Conservation (phyloP, 805 yeast species). For the Candida argentea region DNA sequence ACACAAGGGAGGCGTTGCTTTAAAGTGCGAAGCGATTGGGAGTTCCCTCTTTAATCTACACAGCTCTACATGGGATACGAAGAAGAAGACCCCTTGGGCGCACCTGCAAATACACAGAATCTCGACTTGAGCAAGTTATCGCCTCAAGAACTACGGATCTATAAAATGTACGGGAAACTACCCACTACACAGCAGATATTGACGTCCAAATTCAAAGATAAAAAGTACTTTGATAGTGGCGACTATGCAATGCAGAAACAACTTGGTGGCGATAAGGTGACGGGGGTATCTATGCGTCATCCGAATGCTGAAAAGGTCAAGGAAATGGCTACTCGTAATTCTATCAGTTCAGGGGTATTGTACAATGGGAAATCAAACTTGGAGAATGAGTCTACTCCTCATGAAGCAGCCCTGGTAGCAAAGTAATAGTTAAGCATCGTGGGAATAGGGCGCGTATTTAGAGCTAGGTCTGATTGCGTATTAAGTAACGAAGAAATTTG, state of each 20-base stretch:
- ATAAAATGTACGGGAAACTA: slow-evolving; percentile 73
- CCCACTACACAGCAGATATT: slow-evolving; percentile 75
- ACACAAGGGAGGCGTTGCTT: too few species aligned
- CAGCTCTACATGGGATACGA: too few species aligned
- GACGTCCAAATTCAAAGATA: slow-evolving; percentile 67
- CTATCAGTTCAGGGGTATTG: slow-evolving; percentile 39
- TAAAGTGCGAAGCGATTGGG: too few species aligned
- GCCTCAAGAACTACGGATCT: slow-evolving; percentile 73
- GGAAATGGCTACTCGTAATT: slow-evolving; percentile 46
- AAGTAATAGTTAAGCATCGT: too few species aligned
- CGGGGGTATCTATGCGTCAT: slow-evolving; percentile 30
- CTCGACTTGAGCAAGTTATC: slow-evolving; percentile 49
- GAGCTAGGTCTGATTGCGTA: too few species aligned
- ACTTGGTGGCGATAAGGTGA: slow-evolving; percentile 16
- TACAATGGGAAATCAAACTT: slow-evolving; percentile 43
- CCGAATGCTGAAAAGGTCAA: slow-evolving; percentile 52
- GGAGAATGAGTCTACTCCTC: slow-evolving; percentile 41
- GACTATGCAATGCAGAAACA: slow-evolving; percentile 76
- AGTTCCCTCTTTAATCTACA: too few species aligned
- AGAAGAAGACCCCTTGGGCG: slow-evolving; percentile 44
- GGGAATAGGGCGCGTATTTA: too few species aligned
- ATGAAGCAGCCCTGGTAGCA: too few species aligned
- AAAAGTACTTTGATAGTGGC: slow-evolving; percentile 90
- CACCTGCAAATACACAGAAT: slow-evolving; percentile 33
- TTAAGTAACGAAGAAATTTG: too few species aligned